Base-by-base conservation (phyloP, 2,329 filamentous ascomycete genomes). In the Aureobasidium sp. region DNA sequence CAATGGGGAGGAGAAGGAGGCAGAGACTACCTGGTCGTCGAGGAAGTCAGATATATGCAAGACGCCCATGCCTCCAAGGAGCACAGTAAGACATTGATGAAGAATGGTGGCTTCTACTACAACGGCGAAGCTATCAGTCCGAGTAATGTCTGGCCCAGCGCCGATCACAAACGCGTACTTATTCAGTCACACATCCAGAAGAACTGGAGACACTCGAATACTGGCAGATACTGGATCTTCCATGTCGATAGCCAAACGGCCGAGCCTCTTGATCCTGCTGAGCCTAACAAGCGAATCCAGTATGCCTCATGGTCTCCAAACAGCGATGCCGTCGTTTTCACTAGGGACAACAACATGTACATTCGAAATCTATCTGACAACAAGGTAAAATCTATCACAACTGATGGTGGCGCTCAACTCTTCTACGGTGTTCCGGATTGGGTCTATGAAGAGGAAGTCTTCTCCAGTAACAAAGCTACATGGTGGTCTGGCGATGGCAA, bases 341-440 rank as follows among this genome's bases (percentile, higher is more conserved):
- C 92, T 0, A 82, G 88, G 66, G 83, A 92, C 65, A 97, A 99
- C 76, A 96, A 99, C 73, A 78, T 99, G 69, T 97, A 86, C 71
- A 77, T 97, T 48, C 87, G 94, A 57, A 85, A 85, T 59, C 69
- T 90, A 34, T 77, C 81, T 13, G 83, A 82, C 4, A 77, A 84
- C 24, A 76, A 81, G 17, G 82, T 90, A 5, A 80, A 82, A 5
- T 85, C 88, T 65, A 88, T 99, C 68, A 97, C 94, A 1, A 85
- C 80, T 60, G 93, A 99, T 71, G 94, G 95, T 13, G 90, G 93
- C 0, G 80, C 86, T 0, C 86, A 97, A 68, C 85, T 94, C 64
- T 99, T 99, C 75, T 97, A 99, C 69, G 94, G 94, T 20, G 85
- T 97, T 24, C 94, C 94, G 0, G 95, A 99, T 73, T 99, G 94